Conservation (phyloP, 176 grass and related monocot genomes). For the Zizania latifolia region DNA sequence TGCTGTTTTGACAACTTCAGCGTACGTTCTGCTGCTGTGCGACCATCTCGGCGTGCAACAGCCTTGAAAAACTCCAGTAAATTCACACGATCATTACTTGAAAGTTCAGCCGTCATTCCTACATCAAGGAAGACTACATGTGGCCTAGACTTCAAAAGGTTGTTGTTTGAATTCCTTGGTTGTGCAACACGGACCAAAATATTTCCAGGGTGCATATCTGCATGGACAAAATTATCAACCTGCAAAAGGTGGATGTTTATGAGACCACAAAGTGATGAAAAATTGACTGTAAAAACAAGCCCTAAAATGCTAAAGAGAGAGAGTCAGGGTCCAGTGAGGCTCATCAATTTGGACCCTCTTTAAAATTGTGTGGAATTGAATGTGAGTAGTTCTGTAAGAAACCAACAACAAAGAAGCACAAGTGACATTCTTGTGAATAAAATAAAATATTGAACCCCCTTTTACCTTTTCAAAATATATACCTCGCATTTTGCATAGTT, state of each 20-base stretch:
- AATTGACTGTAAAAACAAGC: not conserved
- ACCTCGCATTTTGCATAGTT: not conserved
- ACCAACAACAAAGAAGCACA: not conserved
- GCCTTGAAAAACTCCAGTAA: constrained; percentile 94
- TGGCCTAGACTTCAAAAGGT: constrained; percentile 71
- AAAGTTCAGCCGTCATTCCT: constrained; percentile 98
- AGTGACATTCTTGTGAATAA: not conserved
- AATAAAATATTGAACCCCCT: not conserved
- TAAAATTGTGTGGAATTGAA: not conserved
- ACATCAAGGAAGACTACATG: constrained; percentile 98
- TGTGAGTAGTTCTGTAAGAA: not conserved
- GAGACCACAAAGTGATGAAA: not conserved
- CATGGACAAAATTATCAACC: constrained; percentile 99
- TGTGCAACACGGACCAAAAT: constrained; percentile 80
- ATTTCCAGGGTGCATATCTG: constrained; percentile 99
- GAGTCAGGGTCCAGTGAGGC: not conserved
- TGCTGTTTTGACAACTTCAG: constrained; percentile 83
- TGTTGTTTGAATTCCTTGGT: constrained; percentile 48
- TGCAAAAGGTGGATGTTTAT: constrained; percentile 35
- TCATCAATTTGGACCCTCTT: not conserved
- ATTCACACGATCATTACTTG: constrained; percentile 78
- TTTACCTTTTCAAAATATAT: not conserved
- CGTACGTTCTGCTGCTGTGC: constrained; percentile 72
- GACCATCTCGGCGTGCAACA: constrained; percentile 81
- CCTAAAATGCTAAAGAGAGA: constrained; percentile 4